Base-by-base conservation (phyloP, 2,329 filamentous ascomycete genomes). In the Fusarium miscanthi region DNA sequence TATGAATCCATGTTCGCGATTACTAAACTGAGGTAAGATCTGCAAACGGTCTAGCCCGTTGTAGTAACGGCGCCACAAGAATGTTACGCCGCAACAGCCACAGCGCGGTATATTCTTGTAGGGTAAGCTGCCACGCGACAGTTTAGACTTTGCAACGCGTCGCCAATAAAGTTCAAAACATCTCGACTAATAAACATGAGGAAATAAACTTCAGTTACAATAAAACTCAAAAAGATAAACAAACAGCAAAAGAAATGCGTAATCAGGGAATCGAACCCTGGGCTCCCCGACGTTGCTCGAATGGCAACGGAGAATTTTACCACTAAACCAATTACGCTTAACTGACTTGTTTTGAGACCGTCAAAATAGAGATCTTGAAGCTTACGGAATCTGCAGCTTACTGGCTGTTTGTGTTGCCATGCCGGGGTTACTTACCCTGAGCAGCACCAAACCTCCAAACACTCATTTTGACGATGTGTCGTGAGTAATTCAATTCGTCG, bases 311-410 rank as follows among this genome's bases (percentile, higher is more conserved):
- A 53, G 49, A 53, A 53, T 53, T 53, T 53, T 53, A 53, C 49
- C 49, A 53, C 49, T 53, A 53, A 53, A 53, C 49, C 49, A 53
- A 53, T 53, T 40, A 53, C 49, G 49, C 49, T 53, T 40, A 53
- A 14, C 23, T 52, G 9, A 52, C 16, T 49, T 52, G 17, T 16
- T 37, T 6, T 5, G 12, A 25, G 9, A 0, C 0, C 0, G 3
- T 3, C 12, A 16, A 11, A 0, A 11, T 10, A 1, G 6, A 1
- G n/a, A 2, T 8, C 0, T 25, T 35, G 3, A 1, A 35, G 11
- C 9, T 0, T 3, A 5, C 7, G 0, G 1, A 0, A 0, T 0
- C 16, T 19, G 1, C 4, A 19, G 10, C 0, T 43, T 8, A 14
- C 4, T 9, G 0, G 5, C 3, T 9, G 11, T 5, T 27, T 4